Evolutionary conservation across 2,329 filamentous ascomycete species (phyloP), one percentile per base, ranked within the genome.

Genomic region (Passalora sequoiae): DNA sequence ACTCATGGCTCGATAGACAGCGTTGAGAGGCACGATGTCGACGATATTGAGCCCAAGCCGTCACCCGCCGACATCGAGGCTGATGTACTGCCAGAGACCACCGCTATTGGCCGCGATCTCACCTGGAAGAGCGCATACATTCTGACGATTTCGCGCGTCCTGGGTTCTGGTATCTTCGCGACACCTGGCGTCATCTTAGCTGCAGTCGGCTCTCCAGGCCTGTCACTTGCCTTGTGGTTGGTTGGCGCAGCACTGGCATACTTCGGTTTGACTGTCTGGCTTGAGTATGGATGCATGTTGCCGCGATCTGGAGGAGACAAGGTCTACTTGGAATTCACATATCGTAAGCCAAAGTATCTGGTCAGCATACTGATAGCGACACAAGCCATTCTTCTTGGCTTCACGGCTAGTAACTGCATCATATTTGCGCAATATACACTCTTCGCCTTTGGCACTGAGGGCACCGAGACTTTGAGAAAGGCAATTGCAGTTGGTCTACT

Each of bases 271-370:
- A 73, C 74, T 3, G 72, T 86, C 0, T 74, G 74, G 5, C 70
- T 86, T 38, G 83, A 87, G 57, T 83, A 78, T 54, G 83, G 83
- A 0, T 81, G 75, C 55, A 84, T 85, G 81, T 66, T 86, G 10
- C 83, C 83, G 12, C 71, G 81, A 0, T 83, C 78, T 1, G 83
- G 83, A 5, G 83, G 81, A 17, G 64, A 66, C 19, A 86, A 86
- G 63, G 80, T 85, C 5, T 86, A 85, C 56, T 73, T 86, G 32
- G 82, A 86, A 60, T 83, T 81, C 59, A 79, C 79, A 0, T 86
- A 83, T 59, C 73, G 75, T 2, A 69, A 69, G 22, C 83, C 83
- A 1, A 72, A 74, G 4, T 80, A 83, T 48, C 69, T 86, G 3
- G 78, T 80, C 0, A 81, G 80, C 2, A 80, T 77, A 0, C 59